Evolutionary conservation across 2,329 filamentous ascomycete genomes (phyloP).

Genomic region (Ophiostoma ulmi): DNA sequence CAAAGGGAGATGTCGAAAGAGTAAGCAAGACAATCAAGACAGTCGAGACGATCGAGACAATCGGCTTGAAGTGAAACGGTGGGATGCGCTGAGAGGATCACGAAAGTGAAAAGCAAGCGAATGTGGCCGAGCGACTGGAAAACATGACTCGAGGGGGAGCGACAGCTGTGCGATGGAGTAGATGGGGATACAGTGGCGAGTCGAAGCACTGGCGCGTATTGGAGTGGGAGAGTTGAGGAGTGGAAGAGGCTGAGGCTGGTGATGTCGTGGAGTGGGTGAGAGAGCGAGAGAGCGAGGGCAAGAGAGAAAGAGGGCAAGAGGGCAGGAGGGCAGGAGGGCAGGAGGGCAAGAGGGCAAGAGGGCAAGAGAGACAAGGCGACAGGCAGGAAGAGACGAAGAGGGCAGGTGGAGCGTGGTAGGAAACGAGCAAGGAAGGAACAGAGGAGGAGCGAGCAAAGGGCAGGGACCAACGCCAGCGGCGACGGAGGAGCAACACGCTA

Average conservation of each 20-base stretch:
- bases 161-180: neutral
- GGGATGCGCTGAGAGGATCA: neutral
- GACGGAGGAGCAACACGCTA: constrained; percentile 12
- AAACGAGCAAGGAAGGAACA: neutral
- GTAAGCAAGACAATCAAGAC: constrained; percentile 27
- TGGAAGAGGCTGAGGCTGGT: neutral
- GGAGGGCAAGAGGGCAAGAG: neutral
- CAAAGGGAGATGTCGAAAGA: neutral
- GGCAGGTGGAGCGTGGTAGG: constrained; percentile 15
- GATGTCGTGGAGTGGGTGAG: neutral
- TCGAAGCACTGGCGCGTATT: neutral
- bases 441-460: constrained; percentile 8
- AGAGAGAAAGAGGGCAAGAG: neutral
- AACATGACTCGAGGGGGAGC: constrained; percentile 11
- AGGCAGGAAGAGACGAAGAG: neutral
- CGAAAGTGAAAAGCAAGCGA: constrained; percentile 7
- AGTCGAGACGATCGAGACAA: neutral
- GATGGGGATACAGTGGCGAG: neutral
- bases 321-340: neutral
- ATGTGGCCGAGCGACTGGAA: neutral
- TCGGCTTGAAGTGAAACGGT: neutral
- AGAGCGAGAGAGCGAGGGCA: neutral
- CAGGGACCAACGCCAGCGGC: constrained; percentile 14
- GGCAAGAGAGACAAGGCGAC: constrained; percentile 1
- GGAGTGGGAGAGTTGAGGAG: neutral